Percentiles rank a stretch among this genome's conserved stretches.
These are phyloP conservation scores for Tubosaeta sp. DNA, from an alignment of 768 basidiomycete genomes.

Conservation along the genomic window DNA sequence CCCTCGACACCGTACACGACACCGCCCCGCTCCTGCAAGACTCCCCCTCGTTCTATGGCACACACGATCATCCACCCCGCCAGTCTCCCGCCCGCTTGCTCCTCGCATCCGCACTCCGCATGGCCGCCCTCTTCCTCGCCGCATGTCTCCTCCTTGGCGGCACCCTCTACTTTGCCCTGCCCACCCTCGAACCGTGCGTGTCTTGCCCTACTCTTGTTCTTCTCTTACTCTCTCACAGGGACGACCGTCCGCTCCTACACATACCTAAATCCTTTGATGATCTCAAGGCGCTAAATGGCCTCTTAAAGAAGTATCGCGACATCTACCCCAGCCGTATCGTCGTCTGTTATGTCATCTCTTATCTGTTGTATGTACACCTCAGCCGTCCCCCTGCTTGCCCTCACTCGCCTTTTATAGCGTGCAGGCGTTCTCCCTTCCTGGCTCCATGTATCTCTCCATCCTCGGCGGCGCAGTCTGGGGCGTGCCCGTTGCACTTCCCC, in stretches of 20 bases:
- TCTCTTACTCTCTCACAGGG: constrained; percentile 40
- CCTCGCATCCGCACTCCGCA: constrained; percentile 78
- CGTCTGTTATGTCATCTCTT: constrained; percentile 82
- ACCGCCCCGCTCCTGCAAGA: constrained; percentile 27
- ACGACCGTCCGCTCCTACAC: constrained; percentile 69
- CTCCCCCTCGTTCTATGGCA: constrained; percentile 47
- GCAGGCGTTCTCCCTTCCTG: constrained; percentile 94
- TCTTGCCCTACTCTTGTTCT: not conserved
- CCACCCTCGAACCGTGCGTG: constrained; percentile 72
- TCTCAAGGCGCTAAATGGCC: constrained; percentile 76
- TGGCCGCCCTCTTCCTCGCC: constrained; percentile 70
- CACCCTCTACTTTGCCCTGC: constrained; percentile 77
- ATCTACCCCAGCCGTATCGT: constrained; percentile 84
- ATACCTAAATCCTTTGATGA: constrained; percentile 88
- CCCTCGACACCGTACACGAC: constrained; percentile 54
- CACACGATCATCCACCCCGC: constrained; percentile 35
- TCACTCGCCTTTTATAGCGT: constrained; percentile 47
- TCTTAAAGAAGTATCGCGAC: constrained; percentile 88
- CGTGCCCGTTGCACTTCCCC: constrained; percentile 74
- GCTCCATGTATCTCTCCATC: constrained; percentile 97
- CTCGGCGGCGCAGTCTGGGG: constrained; percentile 96
- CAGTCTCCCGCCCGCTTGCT: constrained; percentile 55
- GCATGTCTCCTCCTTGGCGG: constrained; percentile 69
- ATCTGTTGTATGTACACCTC: constrained; percentile 73
- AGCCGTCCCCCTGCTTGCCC: not conserved